phyloP scores from a whole-genome alignment of 2,329 filamentous ascomycete species.

The Mycosphaerella arachidis region DNA sequence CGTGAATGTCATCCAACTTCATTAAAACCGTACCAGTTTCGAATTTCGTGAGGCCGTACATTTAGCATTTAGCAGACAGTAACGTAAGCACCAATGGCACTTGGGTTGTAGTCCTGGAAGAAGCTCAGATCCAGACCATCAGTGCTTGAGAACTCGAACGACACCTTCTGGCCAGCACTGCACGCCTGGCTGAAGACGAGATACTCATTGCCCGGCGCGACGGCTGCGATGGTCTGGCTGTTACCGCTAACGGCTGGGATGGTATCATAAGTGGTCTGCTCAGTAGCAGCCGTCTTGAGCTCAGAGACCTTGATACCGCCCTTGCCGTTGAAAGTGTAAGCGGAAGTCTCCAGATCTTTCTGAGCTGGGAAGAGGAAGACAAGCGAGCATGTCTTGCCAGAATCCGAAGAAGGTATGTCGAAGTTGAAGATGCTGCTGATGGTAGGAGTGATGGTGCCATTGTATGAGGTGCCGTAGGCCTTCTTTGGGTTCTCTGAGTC shows the following conservation, averaged over 20 bases:
- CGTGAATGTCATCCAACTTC: not conserved
- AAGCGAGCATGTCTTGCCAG: slow-evolving; percentile 58
- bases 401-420: slow-evolving; percentile 53
- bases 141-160: slow-evolving; percentile 9
- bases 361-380: slow-evolving; percentile 61
- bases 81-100: slow-evolving; percentile 24
- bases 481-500: slow-evolving; percentile 51
- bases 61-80: slow-evolving; percentile 22
- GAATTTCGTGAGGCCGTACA: too few relatives aligned
- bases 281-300: slow-evolving; percentile 44
- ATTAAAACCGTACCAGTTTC: not conserved
- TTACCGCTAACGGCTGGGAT: slow-evolving; percentile 1
- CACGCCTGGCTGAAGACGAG: slow-evolving; percentile 13
- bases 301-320: slow-evolving; percentile 24
- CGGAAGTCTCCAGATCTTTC: slow-evolving; percentile 55
- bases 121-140: slow-evolving; percentile 12
- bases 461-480: slow-evolving; percentile 52
- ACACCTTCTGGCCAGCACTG: slow-evolving; percentile 11
- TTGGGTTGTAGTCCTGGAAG: slow-evolving; percentile 21
- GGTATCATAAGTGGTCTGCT: slow-evolving; percentile 51
- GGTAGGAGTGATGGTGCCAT: slow-evolving; percentile 52
- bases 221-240: not conserved
- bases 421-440: slow-evolving; percentile 65
- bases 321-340: slow-evolving; percentile 44
- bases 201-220: slow-evolving; percentile 15